Conservation (phyloP, 164 flowering plant species). For the Nelumbo lutea region DNA sequence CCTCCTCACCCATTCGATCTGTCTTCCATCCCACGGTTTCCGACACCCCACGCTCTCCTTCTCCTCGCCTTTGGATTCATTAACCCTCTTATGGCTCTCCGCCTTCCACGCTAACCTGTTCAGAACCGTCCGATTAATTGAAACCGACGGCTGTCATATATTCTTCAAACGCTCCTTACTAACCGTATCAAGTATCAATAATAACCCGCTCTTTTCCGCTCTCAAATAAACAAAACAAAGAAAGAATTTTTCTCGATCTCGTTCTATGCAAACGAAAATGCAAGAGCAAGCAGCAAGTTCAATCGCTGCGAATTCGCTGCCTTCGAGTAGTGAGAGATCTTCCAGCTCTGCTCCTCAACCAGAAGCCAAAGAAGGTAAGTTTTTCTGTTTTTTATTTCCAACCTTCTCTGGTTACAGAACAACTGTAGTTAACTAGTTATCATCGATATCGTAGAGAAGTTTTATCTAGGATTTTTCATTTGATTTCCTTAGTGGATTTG, state of each 20-base stretch:
- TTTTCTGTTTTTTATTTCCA: background rate
- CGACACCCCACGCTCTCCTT: constrained; percentile 40
- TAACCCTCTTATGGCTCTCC: constrained; percentile 32
- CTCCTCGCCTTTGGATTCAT: constrained; percentile 45
- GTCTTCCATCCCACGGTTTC: constrained; percentile 28
- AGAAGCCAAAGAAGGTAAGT: constrained; percentile 78
- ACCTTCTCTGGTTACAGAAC: too few species aligned
- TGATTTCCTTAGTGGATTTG: background rate
- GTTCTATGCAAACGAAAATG: constrained; percentile 29
- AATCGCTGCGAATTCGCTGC: constrained; percentile 60
- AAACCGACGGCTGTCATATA: constrained; percentile 30
- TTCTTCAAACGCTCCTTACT: constrained; percentile 6
- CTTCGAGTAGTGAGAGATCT: constrained; percentile 94
- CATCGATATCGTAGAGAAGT: too few species aligned
- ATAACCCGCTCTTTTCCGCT: constrained; percentile 51
- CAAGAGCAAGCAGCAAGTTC: constrained; percentile 74
- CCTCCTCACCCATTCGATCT: constrained; percentile 28
- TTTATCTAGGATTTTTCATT: background rate
- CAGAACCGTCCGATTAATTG: constrained; percentile 28
- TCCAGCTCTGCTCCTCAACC: constrained; percentile 83
- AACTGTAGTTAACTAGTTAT: too few species aligned
- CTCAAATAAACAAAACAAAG: constrained; percentile 1
- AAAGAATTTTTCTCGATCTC: constrained; percentile 3
- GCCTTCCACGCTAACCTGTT: constrained; percentile 43
- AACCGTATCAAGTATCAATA: constrained; percentile 6